Percentiles rank a stretch among this genome's conserved stretches.
Evolutionary conservation across 225 moss, liverwort and hornwort species (phyloP).

Genomic region (Neckera pumila): DNA sequence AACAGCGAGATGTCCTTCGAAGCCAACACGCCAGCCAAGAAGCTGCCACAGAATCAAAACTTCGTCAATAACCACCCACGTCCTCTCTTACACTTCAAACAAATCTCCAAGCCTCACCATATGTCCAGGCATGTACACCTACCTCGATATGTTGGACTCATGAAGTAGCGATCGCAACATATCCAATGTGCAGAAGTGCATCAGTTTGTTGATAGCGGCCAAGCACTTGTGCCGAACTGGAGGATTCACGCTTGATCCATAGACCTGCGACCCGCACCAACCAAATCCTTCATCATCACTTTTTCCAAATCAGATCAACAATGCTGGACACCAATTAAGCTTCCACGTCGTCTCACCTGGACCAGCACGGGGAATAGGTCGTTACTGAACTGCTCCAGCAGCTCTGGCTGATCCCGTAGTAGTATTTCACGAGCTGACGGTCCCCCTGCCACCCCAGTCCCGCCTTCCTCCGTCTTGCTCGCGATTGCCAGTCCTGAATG

Average conservation of each 20-base stretch:
- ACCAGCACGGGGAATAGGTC: constrained; percentile 88
- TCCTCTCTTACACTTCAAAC: not conserved
- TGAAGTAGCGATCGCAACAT: constrained; percentile 89
- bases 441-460: constrained; percentile 16
- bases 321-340: not conserved
- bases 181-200: constrained; percentile 86
- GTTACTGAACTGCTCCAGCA: constrained; percentile 83
- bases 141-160: constrained; percentile 95
- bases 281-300: not conserved
- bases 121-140: not conserved
- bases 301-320: not conserved
- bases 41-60: constrained; percentile 50
- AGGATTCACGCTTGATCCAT: constrained; percentile 99
- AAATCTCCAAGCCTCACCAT: not conserved
- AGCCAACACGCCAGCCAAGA: constrained; percentile 82
- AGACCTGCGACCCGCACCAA: constrained; percentile 47
- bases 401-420: constrained; percentile 70
- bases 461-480: constrained; percentile 52
- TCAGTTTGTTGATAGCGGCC: constrained; percentile 79
- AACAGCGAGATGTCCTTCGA: constrained; percentile 88
- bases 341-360: constrained; percentile 46
- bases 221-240: constrained; percentile 96
- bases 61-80: not conserved
- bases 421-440: constrained; percentile 65
- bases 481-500: constrained; percentile 44